Conservation (phyloP, 2,329 filamentous ascomycete species). For the Aspergillus ustus region DNA sequence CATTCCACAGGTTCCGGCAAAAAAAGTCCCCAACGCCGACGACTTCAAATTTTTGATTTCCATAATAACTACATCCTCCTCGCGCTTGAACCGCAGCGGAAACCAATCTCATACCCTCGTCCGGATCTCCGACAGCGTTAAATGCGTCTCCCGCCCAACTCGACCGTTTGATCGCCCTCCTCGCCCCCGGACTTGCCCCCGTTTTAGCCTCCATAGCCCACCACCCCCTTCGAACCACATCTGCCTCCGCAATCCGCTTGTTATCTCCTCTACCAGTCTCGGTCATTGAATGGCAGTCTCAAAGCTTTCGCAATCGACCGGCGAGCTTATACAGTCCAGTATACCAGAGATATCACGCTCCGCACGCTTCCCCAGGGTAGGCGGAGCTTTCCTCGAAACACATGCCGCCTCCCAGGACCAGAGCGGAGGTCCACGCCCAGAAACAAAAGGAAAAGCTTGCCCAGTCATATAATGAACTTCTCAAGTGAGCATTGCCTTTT, state of each 20-base stretch:
- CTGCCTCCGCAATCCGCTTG: background rate
- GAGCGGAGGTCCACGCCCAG: slow-evolving; percentile 61
- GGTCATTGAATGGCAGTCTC: slow-evolving; percentile 29
- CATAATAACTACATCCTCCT: slow-evolving; percentile 13
- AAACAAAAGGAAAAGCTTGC: slow-evolving; percentile 76
- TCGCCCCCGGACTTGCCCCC: slow-evolving; percentile 12
- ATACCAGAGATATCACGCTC: slow-evolving; percentile 27
- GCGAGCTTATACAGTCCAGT: slow-evolving; percentile 19
- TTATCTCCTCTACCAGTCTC: background rate
- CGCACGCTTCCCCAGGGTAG: slow-evolving; percentile 27
- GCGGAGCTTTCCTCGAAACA: slow-evolving; percentile 41
- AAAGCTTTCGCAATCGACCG: slow-evolving; percentile 14
- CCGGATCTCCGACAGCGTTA: background rate
- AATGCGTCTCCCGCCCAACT: background rate
- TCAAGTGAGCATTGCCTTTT: slow-evolving; percentile 69
- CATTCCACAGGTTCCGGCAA: slow-evolving; percentile 13
- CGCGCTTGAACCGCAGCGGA: background rate
- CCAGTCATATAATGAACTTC: slow-evolving; percentile 92
- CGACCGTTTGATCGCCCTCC: background rate
- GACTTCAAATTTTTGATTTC: background rate
- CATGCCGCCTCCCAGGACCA: slow-evolving; percentile 49
- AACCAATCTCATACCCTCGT: background rate
- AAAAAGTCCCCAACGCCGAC: slow-evolving; percentile 10
- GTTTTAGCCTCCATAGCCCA: slow-evolving; percentile 1
- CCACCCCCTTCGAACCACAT: slow-evolving; percentile 10